Conservation (phyloP, 495 filamentous ascomycete genomes). For the Lasiosphaeria miniovina region DNA sequence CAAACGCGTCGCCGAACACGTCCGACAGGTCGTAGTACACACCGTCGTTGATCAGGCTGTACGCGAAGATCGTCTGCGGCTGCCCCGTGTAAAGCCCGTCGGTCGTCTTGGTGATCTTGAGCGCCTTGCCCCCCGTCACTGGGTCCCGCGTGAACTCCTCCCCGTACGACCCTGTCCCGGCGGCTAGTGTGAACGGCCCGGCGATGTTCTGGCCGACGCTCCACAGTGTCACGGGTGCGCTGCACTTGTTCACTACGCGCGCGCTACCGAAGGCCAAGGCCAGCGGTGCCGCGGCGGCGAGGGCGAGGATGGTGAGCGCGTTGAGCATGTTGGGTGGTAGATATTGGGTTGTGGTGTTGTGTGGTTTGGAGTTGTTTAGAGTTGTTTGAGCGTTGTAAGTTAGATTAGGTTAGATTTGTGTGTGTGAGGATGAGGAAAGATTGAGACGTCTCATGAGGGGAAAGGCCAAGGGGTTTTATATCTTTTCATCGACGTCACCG, state of each 20-base stretch:
- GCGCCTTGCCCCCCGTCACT: conserved; percentile 50
- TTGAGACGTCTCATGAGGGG: no score
- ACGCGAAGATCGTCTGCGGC: conserved; percentile 53
- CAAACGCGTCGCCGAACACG: conserved; percentile 56
- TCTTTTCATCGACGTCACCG: no score
- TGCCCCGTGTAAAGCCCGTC: conserved; percentile 55
- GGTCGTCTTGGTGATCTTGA: conserved; percentile 51
- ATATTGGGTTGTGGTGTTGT: neutral
- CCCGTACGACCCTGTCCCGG: conserved; percentile 36
- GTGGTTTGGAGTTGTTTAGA: neutral
- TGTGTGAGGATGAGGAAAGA: neutral
- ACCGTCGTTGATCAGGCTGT: conserved; percentile 46
- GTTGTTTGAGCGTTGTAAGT: neutral
- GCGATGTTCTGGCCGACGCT: conserved; percentile 51
- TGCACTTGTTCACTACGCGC: conserved; percentile 52
- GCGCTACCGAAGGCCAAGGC: conserved; percentile 49
- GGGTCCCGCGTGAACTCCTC: conserved; percentile 46
- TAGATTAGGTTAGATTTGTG: neutral
- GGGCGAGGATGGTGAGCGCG: conserved; percentile 19
- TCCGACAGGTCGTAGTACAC: conserved; percentile 57
- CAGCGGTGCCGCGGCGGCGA: conserved; percentile 21
- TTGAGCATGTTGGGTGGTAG: conserved; percentile 16
- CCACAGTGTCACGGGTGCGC: conserved; percentile 50
- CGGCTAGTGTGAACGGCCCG: conserved; percentile 36
- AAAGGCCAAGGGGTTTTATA: no score